Base-by-base conservation (phyloP, 345 rosid species). In the Cardamine resedifolia region DNA sequence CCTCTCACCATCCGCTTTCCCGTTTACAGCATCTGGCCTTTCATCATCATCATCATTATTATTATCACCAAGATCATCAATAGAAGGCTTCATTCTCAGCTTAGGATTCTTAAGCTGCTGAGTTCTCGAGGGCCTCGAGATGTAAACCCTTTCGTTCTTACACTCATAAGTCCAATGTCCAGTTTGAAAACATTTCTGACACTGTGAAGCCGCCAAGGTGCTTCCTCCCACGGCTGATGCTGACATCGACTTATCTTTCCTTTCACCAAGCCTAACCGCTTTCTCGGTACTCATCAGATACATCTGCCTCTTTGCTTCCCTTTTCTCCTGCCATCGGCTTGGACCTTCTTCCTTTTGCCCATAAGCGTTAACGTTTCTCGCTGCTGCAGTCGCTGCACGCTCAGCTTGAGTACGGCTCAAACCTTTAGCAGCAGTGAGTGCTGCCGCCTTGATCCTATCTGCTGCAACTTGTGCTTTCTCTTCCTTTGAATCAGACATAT, bases 271-370 rank as follows among this genome's bases (percentile, higher is more conserved):
- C 70, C 87, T 86, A 41, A 95, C 98, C 0, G 92, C 94, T 84
- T 95, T 95, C 65, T 91, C 99, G 0, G 99, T 95, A 81, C 98
- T 95, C 98, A 92, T 90, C 82, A 95, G 64, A 81, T 91, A 91
- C 99, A 91, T 95, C 80, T 95, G 99, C 80, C 98, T 79, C 82
- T 88, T 95, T 0, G 91, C 92, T 81, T 95, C 99, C 67, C 99
- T 81, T 61, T 95, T 95, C 87, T 95, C 99, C 78, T 95, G 99
- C 99, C 97, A 92, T 77, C 99, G 64, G 66, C 99, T 95, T 0
- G 98, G 99, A 66, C 99, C 99, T 84, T 95, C 99, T 80, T 95
- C 99, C 84, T 95, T 95, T 65, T 95, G 98, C 36, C 99, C 99
- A 45, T 95, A 91, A 4, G 98, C 98, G 75, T 95, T 95, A 12